Evolutionary conservation across 2,329 filamentous ascomycete species (phyloP).

Genomic region (Calonectria leucothoes): DNA sequence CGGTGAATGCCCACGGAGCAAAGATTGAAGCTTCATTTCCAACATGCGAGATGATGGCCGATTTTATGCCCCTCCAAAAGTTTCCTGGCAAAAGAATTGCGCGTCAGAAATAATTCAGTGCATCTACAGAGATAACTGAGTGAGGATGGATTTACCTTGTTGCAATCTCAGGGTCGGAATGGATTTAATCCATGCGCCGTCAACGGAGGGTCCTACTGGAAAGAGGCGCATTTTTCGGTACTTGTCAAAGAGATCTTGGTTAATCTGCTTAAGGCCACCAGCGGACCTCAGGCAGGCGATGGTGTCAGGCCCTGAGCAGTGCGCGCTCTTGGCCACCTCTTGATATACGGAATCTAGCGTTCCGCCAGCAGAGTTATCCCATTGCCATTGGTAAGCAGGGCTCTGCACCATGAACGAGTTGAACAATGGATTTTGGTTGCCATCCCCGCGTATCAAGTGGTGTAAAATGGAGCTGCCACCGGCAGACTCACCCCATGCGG

Average conservation of each 20-base stretch:
- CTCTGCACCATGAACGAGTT: background rate
- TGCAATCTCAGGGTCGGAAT: background rate
- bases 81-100: background rate
- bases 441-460: conserved; percentile 58
- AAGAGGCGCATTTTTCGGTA: conserved; percentile 15
- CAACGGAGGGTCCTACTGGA: conserved; percentile 24
- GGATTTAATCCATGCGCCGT: conserved; percentile 16
- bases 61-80: background rate
- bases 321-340: background rate
- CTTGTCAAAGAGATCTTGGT: conserved; percentile 10
- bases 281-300: conserved; percentile 18
- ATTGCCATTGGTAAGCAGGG: conserved; percentile 23
- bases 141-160: background rate
- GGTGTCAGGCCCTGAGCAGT: background rate
- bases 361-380: conserved; percentile 22
- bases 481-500: conserved; percentile 62
- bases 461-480: conserved; percentile 63
- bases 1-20: no score
- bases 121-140: background rate
- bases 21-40: background rate
- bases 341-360: conserved; percentile 3
- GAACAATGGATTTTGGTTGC: conserved; percentile 57
- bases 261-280: background rate
- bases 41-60: background rate
- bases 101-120: background rate